phyloP scores from a whole-genome alignment of 2,329 filamentous ascomycete genomes.

The Aspergillus novofumigatus region DNA sequence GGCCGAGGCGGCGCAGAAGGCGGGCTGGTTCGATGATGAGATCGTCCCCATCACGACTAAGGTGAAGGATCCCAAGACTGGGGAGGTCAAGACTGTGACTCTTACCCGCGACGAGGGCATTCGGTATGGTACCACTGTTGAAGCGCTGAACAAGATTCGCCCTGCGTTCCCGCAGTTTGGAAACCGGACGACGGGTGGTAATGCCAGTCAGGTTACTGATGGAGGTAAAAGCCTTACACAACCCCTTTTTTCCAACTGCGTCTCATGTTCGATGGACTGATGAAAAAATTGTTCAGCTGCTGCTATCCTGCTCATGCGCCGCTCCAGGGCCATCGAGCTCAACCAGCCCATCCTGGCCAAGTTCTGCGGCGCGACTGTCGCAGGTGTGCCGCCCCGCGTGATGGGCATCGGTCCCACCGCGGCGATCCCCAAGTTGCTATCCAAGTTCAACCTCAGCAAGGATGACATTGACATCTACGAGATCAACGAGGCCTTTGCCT shows the following conservation, averaged over 20 bases:
- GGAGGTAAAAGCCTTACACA: conserved; percentile 42
- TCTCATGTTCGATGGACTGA: too few relatives aligned
- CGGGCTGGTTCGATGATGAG: conserved; percentile 88
- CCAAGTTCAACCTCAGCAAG: conserved; percentile 70
- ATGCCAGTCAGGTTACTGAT: conserved; percentile 92
- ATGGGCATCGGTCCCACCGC: conserved; percentile 75
- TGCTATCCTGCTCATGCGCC: conserved; percentile 88
- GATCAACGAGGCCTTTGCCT: conserved; percentile 96
- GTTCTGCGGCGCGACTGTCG: conserved; percentile 86
- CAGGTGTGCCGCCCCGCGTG: conserved; percentile 84
- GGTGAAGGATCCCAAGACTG: conserved; percentile 78
- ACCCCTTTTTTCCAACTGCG: too few relatives aligned
- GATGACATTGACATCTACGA: conserved; percentile 86
- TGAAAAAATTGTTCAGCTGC: conserved; percentile 51
- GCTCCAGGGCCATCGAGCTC: conserved; percentile 78
- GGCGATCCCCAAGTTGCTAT: conserved; percentile 74
- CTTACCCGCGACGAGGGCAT: conserved; percentile 87
- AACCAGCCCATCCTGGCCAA: conserved; percentile 91
- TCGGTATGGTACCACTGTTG: conserved; percentile 81
- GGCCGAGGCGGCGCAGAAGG: conserved; percentile 86
- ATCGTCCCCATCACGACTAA: conserved; percentile 82
- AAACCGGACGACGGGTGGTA: conserved; percentile 80
- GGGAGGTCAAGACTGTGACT: conserved; percentile 71
- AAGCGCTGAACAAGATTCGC: conserved; percentile 77
- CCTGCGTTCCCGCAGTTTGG: conserved; percentile 89